These are phyloP conservation scores for Cyclospora cayetanensis DNA, from an alignment of 169 alveolate genomes.

Conservation along the genomic window DNA sequence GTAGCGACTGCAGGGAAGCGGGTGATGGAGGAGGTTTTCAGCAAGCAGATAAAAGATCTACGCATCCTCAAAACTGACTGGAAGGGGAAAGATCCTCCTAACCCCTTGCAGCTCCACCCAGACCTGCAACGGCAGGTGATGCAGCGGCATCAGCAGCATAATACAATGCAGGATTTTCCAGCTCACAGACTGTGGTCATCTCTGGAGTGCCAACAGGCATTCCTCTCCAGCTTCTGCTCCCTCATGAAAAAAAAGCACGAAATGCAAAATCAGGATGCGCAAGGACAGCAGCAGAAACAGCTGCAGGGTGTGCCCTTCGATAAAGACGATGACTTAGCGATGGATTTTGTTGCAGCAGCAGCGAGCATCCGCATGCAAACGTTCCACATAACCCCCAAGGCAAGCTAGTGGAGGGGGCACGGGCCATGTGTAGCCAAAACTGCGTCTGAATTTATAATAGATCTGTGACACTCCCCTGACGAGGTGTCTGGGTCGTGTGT, in stretches of 20 bases:
- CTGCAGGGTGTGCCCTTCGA: constrained; percentile 77
- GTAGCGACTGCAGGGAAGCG: background rate
- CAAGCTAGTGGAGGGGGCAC: too few relatives aligned
- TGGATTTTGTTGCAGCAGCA: constrained; percentile 89
- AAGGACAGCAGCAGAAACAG: background rate
- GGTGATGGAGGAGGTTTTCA: background rate
- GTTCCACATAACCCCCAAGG: constrained; percentile 79
- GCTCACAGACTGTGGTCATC: constrained; percentile 7
- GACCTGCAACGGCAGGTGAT: background rate
- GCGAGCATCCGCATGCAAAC: constrained; percentile 89
- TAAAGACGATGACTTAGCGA: constrained; percentile 88
- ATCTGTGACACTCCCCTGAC: background rate
- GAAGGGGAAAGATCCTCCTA: background rate
- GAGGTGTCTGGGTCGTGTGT: background rate
- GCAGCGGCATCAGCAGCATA: background rate
- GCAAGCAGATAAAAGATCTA: background rate
- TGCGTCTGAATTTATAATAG: too few relatives aligned
- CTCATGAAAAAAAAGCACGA: background rate
- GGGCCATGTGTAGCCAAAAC: too few relatives aligned
- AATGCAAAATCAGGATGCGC: background rate
- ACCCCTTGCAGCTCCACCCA: background rate
- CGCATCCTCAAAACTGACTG: background rate
- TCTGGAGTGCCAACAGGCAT: constrained; percentile 28
- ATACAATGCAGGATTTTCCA: background rate
- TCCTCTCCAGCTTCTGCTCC: background rate